Conservation (phyloP, 768 basidiomycete species). For the Rhodocollybia butyracea region DNA sequence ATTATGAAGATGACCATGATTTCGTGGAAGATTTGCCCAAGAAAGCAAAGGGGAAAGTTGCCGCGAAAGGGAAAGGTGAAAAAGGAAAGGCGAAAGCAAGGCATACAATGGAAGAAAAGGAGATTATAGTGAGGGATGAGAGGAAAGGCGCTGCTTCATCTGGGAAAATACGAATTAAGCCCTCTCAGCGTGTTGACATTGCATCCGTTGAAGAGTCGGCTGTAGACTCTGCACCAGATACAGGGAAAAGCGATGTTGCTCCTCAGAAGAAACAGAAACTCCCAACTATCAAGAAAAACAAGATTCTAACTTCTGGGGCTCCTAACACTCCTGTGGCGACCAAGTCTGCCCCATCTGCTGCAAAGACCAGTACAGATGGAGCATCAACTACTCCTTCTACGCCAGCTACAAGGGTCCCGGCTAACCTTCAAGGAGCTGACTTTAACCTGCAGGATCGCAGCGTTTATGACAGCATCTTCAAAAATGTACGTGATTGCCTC, state of each 20-base stretch:
- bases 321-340: slow-evolving; percentile 26
- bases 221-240: slow-evolving; percentile 7
- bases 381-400: slow-evolving; percentile 16
- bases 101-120: slow-evolving; percentile 29
- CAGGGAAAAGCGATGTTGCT: slow-evolving; percentile 16
- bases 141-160: slow-evolving; percentile 23
- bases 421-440: slow-evolving; percentile 46
- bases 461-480: slow-evolving; percentile 66
- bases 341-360: slow-evolving; percentile 18
- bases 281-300: slow-evolving; percentile 68
- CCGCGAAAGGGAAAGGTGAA: slow-evolving; percentile 21
- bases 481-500: slow-evolving; percentile 34
- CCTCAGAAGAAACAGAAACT: slow-evolving; percentile 51
- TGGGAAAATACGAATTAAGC: not conserved
- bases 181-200: not conserved
- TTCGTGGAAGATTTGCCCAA: slow-evolving; percentile 20
- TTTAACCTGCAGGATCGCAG: slow-evolving; percentile 59
- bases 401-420: slow-evolving; percentile 31
- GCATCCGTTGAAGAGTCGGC: not conserved
- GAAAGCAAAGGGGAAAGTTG: slow-evolving; percentile 12
- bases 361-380: slow-evolving; percentile 12
- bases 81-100: slow-evolving; percentile 27
- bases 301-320: slow-evolving; percentile 26
- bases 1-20: slow-evolving; percentile 25
- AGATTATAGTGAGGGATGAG: slow-evolving; percentile 39